phyloP scores from a whole-genome alignment of 2,329 filamentous ascomycete species.

The Dactylellina sp. region DNA sequence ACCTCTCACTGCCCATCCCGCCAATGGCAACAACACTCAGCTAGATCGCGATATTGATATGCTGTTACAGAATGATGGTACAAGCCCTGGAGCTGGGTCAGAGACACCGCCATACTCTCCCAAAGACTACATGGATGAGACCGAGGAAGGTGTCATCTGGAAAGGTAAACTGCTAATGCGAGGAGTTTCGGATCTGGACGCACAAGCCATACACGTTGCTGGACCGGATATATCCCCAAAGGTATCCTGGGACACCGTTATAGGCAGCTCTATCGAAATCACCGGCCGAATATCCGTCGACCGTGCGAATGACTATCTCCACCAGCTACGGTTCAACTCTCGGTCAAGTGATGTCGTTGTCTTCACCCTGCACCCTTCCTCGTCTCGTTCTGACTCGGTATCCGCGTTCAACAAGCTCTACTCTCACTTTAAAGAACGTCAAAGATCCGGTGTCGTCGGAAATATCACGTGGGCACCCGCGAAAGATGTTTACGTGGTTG shows the following conservation, averaged over 20 bases:
- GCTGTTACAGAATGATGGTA: constrained; percentile 79
- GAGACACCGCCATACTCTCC: constrained; percentile 86
- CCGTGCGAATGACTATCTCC: constrained; percentile 90
- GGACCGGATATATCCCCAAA: constrained; percentile 79
- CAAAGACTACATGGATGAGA: constrained; percentile 72
- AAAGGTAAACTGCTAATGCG: constrained; percentile 81
- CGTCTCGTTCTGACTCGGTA: constrained; percentile 68
- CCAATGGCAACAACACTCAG: constrained; percentile 69
- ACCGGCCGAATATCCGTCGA: constrained; percentile 83
- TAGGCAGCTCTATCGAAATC: constrained; percentile 77
- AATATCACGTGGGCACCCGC: constrained; percentile 80
- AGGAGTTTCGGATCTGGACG: constrained; percentile 78
- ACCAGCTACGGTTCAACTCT: constrained; percentile 82
- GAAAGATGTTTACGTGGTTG: constrained; percentile 90
- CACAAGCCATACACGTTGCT: constrained; percentile 83
- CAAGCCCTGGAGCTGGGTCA: constrained; percentile 68
- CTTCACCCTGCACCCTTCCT: constrained; percentile 73
- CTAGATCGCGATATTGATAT: constrained; percentile 91
- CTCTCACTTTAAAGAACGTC: constrained; percentile 84
- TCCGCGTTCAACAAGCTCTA: constrained; percentile 80
- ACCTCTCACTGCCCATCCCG: constrained; percentile 66
- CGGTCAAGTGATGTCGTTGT: constrained; percentile 83
- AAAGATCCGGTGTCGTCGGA: constrained; percentile 86
- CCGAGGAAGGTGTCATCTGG: constrained; percentile 80
- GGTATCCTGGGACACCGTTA: constrained; percentile 79